phyloP scores from a whole-genome alignment of 345 rosid species.

The Sonneratia caseolaris region DNA sequence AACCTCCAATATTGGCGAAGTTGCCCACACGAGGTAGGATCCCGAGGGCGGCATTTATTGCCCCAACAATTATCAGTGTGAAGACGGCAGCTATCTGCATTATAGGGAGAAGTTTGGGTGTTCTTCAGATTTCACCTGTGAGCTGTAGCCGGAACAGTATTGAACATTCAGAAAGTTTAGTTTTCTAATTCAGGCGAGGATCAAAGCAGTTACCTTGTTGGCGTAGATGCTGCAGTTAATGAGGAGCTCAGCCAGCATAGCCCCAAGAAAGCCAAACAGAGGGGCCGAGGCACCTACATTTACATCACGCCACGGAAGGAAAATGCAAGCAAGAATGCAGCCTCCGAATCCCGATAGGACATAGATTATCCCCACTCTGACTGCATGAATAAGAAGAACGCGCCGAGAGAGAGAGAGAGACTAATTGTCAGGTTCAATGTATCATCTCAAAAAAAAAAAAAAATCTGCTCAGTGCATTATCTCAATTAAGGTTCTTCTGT shows the following conservation, averaged over 20 bases:
- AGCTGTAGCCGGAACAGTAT: background rate
- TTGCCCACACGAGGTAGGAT: conserved; percentile 85
- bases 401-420: background rate
- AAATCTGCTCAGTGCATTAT: too few species aligned
- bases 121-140: background rate
- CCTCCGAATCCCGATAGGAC: conserved; percentile 81
- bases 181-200: background rate
- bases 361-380: conserved; percentile 65
- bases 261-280: conserved; percentile 89
- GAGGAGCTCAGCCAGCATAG: conserved; percentile 80
- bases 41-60: conserved; percentile 60
- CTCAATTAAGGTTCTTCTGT: background rate
- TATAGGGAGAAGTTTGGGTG: background rate
- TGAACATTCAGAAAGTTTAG: background rate
- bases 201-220: conserved; percentile 39
- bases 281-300: conserved; percentile 97
- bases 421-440: background rate
- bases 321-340: conserved; percentile 65
- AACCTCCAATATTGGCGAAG: conserved; percentile 84
- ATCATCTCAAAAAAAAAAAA: too few species aligned
- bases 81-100: conserved; percentile 65
- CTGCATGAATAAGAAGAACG: conserved; percentile 24
- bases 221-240: conserved; percentile 79
- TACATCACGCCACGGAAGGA: conserved; percentile 35
- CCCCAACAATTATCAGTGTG: conserved; percentile 52